phyloP scores from a whole-genome alignment of 306 rosid genomes.

The Rosa lucieae region DNA sequence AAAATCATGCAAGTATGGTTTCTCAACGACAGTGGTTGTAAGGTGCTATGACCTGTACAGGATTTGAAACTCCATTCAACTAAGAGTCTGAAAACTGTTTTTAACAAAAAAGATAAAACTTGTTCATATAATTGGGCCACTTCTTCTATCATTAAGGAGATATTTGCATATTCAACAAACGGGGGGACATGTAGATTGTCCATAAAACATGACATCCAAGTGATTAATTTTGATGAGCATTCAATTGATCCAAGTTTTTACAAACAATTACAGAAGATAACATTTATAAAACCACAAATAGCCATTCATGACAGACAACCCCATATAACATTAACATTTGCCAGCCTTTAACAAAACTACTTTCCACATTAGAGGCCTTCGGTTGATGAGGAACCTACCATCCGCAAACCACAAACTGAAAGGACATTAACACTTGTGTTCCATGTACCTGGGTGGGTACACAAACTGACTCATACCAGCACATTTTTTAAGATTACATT shows the following conservation, averaged over 20 bases:
- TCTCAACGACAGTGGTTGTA: background rate
- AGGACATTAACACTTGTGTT: background rate
- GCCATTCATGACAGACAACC: background rate
- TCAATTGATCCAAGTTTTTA: background rate
- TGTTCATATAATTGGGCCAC: background rate
- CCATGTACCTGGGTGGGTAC: background rate
- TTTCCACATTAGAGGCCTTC: background rate
- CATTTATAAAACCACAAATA: background rate
- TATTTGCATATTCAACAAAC: background rate
- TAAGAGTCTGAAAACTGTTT: background rate
- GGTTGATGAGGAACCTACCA: background rate
- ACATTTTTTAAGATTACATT: background rate
- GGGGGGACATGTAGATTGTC: background rate
- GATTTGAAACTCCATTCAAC: conserved; percentile 1
- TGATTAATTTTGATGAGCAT: background rate
- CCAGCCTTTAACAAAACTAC: background rate
- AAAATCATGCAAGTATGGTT: background rate
- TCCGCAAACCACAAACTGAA: background rate
- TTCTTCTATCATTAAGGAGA: background rate
- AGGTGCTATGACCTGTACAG: background rate
- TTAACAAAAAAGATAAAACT: background rate
- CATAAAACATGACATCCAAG: background rate
- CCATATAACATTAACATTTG: background rate
- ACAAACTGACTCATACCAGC: background rate
- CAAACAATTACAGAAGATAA: background rate